Conservation (phyloP, 208 protist species). For the Angomonas ambiguus region DNA sequence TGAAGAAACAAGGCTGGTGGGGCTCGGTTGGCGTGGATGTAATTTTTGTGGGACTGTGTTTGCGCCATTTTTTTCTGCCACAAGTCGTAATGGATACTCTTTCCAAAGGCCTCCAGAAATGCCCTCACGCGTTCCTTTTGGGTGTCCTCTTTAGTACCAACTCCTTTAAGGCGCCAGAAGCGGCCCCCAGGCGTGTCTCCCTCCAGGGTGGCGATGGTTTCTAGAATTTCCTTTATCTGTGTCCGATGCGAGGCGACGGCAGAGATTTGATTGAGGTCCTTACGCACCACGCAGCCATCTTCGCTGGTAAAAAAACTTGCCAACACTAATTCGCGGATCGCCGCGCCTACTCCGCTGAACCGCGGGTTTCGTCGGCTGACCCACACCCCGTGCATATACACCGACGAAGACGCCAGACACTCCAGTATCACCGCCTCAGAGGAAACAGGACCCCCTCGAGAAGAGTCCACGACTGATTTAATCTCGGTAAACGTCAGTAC, state of each 20-base stretch:
- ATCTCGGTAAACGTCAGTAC: constrained; percentile 47
- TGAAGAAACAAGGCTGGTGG: constrained; percentile 27
- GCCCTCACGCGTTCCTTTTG: constrained; percentile 12
- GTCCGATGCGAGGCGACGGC: constrained; percentile 25
- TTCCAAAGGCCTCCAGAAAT: constrained; percentile 42
- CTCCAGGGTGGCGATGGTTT: constrained; percentile 51
- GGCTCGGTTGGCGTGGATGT: constrained; percentile 31
- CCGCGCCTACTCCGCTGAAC: constrained; percentile 61
- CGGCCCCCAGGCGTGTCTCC: constrained; percentile 37
- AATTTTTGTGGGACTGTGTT: constrained; percentile 37
- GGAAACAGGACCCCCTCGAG: background rate
- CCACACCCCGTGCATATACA: constrained; percentile 85
- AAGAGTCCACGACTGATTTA: constrained; percentile 1
- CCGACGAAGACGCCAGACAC: constrained; percentile 12
- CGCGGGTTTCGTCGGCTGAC: constrained; percentile 36
- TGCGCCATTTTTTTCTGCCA: constrained; percentile 36
- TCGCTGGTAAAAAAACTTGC: constrained; percentile 55
- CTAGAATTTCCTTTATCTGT: constrained; percentile 63
- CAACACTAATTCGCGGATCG: constrained; percentile 72
- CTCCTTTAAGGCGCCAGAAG: constrained; percentile 62
- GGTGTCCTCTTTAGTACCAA: constrained; percentile 23
- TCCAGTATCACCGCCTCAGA: constrained; percentile 11
- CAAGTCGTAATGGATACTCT: constrained; percentile 38
- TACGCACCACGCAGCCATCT: constrained; percentile 42
- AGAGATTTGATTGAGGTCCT: constrained; percentile 58